A percentile compares a stretch with the other conserved stretches of the same genome.
Evolutionary conservation across 495 filamentous ascomycete species (phyloP).

Genomic region (Lasiosphaeria hispida): DNA sequence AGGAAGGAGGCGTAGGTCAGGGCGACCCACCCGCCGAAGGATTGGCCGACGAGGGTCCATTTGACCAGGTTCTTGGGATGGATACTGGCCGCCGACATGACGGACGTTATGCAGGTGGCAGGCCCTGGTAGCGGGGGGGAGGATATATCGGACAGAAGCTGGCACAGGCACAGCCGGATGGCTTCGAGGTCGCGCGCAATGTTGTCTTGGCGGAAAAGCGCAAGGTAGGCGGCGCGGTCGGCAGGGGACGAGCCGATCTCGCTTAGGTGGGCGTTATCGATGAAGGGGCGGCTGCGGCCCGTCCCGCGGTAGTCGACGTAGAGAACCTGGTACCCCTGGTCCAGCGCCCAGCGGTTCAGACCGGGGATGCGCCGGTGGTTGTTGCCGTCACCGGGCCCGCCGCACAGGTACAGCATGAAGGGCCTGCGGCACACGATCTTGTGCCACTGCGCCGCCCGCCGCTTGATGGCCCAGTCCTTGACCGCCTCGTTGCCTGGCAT

Average conservation of each 20-base stretch:
- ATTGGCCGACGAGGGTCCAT: slow-evolving; percentile 79
- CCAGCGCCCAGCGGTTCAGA: slow-evolving; percentile 60
- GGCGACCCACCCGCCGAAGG: slow-evolving; percentile 83
- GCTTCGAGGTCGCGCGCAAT: slow-evolving; percentile 87
- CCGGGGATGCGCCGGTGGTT: slow-evolving; percentile 56
- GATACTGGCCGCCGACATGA: background rate
- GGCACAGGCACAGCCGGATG: slow-evolving; percentile 64
- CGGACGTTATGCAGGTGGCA: too few relatives aligned
- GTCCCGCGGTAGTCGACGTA: slow-evolving; percentile 85
- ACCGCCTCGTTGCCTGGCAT: background rate
- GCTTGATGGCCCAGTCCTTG: background rate
- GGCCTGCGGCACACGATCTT: background rate
- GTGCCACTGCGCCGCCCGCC: background rate
- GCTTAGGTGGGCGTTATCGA: slow-evolving; percentile 52
- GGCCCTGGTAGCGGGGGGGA: too few relatives aligned
- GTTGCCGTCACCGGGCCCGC: slow-evolving; percentile 72
- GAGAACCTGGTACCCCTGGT: slow-evolving; percentile 76
- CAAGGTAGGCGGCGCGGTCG: slow-evolving; percentile 69
- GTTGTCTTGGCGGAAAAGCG: slow-evolving; percentile 79
- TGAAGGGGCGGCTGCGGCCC: slow-evolving; percentile 71
- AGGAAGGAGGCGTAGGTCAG: slow-evolving; percentile 76
- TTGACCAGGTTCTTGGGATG: slow-evolving; percentile 49
- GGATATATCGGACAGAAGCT: background rate
- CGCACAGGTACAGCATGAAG: slow-evolving; percentile 55
- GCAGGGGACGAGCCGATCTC: slow-evolving; percentile 25